Base-by-base conservation (phyloP, 139 green algal genomes). In the Coelastrella sp. region DNA sequence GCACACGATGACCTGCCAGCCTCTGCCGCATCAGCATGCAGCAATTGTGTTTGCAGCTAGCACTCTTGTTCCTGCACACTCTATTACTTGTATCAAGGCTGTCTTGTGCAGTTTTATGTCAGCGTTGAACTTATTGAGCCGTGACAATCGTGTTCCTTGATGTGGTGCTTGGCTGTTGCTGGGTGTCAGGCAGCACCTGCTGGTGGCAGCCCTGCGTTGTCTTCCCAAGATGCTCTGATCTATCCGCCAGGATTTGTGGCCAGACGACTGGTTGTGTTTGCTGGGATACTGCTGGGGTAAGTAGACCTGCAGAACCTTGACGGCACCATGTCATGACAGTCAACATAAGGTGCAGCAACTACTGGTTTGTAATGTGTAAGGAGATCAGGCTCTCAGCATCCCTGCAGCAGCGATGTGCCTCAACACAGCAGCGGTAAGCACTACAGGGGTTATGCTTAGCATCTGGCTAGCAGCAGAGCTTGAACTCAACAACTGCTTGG, bases 231-330 rank as follows among this genome's bases (percentile, higher is more conserved):
- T 76, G 66, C 63, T 5, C 27, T 75, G 80, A 49, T n/a, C 8
- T 75, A 95, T 79, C 89, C 92, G 3, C 74, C 91, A 25, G 91
- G 80, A n/a, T 96, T 96, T 84, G 17, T 82, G 10, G 14, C 27
- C n/a, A 82, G 90, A 15, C 92, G 94, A 6, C 87, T 96, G 59
- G 20, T 93, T 4, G 87, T 91, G 15, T 96, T 96, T 88, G 84
- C 56, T 20, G 92, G 94, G 66, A 94, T 95, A 24, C 80, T 93
- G 6, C 58, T 92, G 4, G 94, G 91, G 17, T 95, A 72, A 88
- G 82, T 6, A 17, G 25, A 57, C 0, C 0, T 27, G 15, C 68
- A 70, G 8, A 70, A 70, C 14, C 63, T 20, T 70, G 14, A 70
- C 11, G 0, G 63, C 63, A 70, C 63, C 14, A 49, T 49, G 35